Evolutionary conservation across 2,329 filamentous ascomycete genomes (phyloP), one percentile per base, ranked within the genome.

Genomic region (Xylaria arbuscula): DNA sequence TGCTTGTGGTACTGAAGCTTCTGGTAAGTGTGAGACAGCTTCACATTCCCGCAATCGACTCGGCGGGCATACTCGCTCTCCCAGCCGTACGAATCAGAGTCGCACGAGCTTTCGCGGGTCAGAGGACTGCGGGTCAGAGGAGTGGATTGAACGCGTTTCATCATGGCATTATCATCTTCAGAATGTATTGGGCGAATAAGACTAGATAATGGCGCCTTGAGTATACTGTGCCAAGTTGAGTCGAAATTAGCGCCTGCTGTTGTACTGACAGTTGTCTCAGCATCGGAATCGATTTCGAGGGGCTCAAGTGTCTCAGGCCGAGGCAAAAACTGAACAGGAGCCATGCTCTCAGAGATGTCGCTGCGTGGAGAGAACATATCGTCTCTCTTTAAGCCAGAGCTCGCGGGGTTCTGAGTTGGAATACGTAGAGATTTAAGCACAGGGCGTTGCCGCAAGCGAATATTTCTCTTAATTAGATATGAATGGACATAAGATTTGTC

Each of bases 61-160:
- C 76, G 76, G 65, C 74, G 75, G 22, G 82, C 79, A 22, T 83
- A 78, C 70, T 84, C 84, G 10, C 84, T 84, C 67, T 88, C 85
- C 86, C 86, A 88, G 13, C 86, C 86, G 64, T 88, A 88, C 4
- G 81, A 72, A 64, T 88, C 85, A 24, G 36, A 15, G 1, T 79
- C 75, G 6, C 76, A 76, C 3, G 77, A 76, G 15, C 74, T 74
- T 9, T 74, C 67, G 58, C 70, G 72, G 6, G 70, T 75, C 51
- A 76, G 77, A 5, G 75, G 60, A 6, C 77, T 77, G 1, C 70
- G 72, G 6, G 70, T 75, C 51, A 76, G 77, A 5, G 75, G 60
- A 6, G 77, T 77, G 1, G 76, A 75, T 47, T 77, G 76, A 34
- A 75, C 70, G 38, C 76, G 67, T n/a, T 70, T 75, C 4, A 77